These are phyloP conservation scores for Boeremia exigua DNA, from an alignment of 2,329 filamentous ascomycete genomes.

Conservation along the genomic window DNA sequence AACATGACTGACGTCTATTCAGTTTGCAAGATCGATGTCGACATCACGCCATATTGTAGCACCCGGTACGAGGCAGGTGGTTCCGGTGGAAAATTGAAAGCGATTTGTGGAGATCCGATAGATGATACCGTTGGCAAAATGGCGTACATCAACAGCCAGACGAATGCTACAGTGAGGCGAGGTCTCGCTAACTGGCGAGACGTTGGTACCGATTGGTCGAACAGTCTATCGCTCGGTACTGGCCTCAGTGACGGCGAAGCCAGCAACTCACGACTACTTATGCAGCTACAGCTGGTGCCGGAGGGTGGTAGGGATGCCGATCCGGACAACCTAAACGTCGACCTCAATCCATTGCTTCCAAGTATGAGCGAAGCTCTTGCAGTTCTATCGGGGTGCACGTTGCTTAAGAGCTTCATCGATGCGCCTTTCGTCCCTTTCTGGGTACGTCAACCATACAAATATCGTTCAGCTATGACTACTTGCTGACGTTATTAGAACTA, in stretches of 20 bases:
- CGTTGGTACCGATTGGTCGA: conserved; percentile 53
- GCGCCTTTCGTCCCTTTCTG: conserved; percentile 65
- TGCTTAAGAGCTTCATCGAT: conserved; percentile 65
- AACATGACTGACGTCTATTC: conserved; percentile 57
- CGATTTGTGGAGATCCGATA: conserved; percentile 64
- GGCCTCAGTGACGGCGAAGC: conserved; percentile 53
- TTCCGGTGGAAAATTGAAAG: conserved; percentile 64
- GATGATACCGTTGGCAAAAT: conserved; percentile 51
- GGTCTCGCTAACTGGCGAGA: conserved; percentile 52
- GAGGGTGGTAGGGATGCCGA: conserved; percentile 7
- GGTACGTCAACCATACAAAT: conserved; percentile 26
- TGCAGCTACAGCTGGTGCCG: conserved; percentile 51
- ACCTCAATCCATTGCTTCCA: conserved; percentile 62
- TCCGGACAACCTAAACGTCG: conserved; percentile 24
- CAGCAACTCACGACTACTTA: conserved; percentile 53
- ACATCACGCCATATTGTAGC: conserved; percentile 69
- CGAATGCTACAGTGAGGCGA: conserved; percentile 64
- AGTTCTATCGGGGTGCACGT: conserved; percentile 70
- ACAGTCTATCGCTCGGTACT: conserved; percentile 51
- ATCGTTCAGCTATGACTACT: no score
- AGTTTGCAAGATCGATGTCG: conserved; percentile 71
- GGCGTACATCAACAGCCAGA: conserved; percentile 59
- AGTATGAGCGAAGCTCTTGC: conserved; percentile 77
- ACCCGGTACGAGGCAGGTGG: conserved; percentile 59
- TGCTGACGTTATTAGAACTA: conserved; percentile 39